phyloP scores from a whole-genome alignment of 306 rosid species.

The Castanospermum australe region DNA sequence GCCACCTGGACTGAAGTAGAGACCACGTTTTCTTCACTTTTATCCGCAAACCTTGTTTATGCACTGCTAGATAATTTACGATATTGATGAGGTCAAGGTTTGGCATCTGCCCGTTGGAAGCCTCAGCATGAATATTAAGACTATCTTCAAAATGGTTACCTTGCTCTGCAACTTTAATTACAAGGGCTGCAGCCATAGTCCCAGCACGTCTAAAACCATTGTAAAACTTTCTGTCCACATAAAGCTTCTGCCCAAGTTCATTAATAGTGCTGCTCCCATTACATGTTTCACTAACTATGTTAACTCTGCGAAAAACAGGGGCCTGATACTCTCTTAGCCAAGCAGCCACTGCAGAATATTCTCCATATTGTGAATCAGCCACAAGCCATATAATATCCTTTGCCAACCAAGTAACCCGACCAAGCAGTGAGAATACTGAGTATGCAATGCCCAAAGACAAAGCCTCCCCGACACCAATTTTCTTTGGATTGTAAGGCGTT shows the following conservation, averaged over 20 bases:
- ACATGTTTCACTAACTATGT: slow-evolving; percentile 50
- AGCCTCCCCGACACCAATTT: slow-evolving; percentile 56
- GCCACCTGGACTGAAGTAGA: slow-evolving; percentile 65
- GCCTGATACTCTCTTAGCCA: slow-evolving; percentile 92
- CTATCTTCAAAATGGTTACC: slow-evolving; percentile 65
- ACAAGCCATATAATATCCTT: slow-evolving; percentile 92
- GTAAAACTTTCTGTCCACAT: slow-evolving; percentile 36
- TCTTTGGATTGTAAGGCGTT: slow-evolving; percentile 70
- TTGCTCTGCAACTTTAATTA: slow-evolving; percentile 70
- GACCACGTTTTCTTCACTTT: slow-evolving; percentile 76
- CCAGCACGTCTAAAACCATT: slow-evolving; percentile 88
- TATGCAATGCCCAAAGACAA: slow-evolving; percentile 80
- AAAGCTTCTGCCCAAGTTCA: slow-evolving; percentile 40
- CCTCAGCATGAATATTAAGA: slow-evolving; percentile 81
- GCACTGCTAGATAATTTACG: slow-evolving; percentile 80
- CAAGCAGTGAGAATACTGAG: slow-evolving; percentile 83
- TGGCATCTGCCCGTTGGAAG: slow-evolving; percentile 96
- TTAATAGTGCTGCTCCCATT: slow-evolving; percentile 27
- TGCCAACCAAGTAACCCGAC: slow-evolving; percentile 89
- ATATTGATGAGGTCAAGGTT: slow-evolving; percentile 93
- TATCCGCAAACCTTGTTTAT: slow-evolving; percentile 77
- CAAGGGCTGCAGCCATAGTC: slow-evolving; percentile 94
- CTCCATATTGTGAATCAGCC: slow-evolving; percentile 84
- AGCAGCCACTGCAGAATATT: slow-evolving; percentile 71
- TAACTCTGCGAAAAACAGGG: slow-evolving; percentile 51